phyloP scores from a whole-genome alignment of 495 filamentous ascomycete genomes.

The Halenospora varia region DNA sequence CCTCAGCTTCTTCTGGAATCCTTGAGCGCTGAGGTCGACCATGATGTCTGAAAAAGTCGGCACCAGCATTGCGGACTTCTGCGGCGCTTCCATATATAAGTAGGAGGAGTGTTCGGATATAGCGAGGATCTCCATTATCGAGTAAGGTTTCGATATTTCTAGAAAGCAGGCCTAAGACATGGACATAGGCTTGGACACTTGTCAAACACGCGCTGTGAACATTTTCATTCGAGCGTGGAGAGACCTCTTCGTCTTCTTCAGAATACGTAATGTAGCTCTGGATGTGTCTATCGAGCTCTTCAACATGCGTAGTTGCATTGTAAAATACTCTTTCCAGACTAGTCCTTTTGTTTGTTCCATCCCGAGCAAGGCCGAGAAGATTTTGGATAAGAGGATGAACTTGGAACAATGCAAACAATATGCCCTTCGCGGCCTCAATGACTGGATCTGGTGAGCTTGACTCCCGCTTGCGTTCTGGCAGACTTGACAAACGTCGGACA shows the following conservation, averaged over 20 bases:
- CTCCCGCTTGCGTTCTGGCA: conserved; percentile 76
- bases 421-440: conserved; percentile 77
- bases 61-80: conserved; percentile 52
- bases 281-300: conserved; percentile 69
- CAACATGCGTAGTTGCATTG: conserved; percentile 69
- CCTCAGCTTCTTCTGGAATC: conserved; percentile 6
- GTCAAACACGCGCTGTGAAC: conserved; percentile 62
- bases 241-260: conserved; percentile 42
- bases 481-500: conserved; percentile 73
- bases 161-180: conserved; percentile 66
- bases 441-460: conserved; percentile 56
- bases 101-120: conserved; percentile 75
- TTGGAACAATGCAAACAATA: conserved; percentile 80
- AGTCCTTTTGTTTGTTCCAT: conserved; percentile 61
- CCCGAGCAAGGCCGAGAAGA: conserved; percentile 65
- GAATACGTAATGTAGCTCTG: conserved; percentile 57
- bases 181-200: conserved; percentile 71
- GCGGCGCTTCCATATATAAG: conserved; percentile 76
- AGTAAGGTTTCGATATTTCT: conserved; percentile 67
- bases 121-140: conserved; percentile 69
- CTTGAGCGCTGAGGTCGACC: not conserved
- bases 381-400: conserved; percentile 72
- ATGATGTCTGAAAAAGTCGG: conserved; percentile 7
- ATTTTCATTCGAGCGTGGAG: conserved; percentile 57
- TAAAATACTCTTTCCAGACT: conserved; percentile 76